A percentile compares a stretch with the other conserved stretches of the same genome.
phyloP scores from a whole-genome alignment of 2,329 filamentous ascomycete genomes.

The Microcera coccophila region DNA sequence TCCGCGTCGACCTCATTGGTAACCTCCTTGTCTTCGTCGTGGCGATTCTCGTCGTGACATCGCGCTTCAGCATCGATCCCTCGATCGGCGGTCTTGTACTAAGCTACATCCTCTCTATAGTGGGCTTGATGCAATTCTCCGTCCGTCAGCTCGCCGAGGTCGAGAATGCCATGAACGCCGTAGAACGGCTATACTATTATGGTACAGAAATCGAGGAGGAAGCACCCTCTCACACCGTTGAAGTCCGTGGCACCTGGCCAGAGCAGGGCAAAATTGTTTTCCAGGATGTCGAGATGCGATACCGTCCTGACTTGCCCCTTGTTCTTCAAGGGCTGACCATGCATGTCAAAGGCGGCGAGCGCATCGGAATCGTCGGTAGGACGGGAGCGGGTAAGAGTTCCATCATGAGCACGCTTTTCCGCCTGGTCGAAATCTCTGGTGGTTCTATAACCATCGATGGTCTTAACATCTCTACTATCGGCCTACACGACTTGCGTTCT shows the following conservation, averaged over 20 bases:
- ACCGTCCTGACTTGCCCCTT: slow-evolving; percentile 66
- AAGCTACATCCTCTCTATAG: slow-evolving; percentile 88
- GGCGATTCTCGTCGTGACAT: slow-evolving; percentile 87
- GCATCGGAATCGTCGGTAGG: slow-evolving; percentile 76
- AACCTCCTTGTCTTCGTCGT: slow-evolving; percentile 81
- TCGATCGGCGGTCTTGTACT: slow-evolving; percentile 84
- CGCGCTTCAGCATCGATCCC: slow-evolving; percentile 78
- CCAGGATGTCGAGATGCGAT: slow-evolving; percentile 73
- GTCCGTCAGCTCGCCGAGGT: slow-evolving; percentile 92
- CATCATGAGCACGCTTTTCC: slow-evolving; percentile 80
- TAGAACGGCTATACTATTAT: slow-evolving; percentile 88
- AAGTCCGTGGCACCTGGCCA: slow-evolving; percentile 76
- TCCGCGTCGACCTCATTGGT: slow-evolving; percentile 80
- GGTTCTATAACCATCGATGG: slow-evolving; percentile 64
- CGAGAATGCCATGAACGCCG: slow-evolving; percentile 97
- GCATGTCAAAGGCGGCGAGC: slow-evolving; percentile 70
- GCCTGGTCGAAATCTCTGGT: slow-evolving; percentile 62
- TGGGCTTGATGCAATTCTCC: slow-evolving; percentile 94
- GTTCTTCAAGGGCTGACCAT: slow-evolving; percentile 68
- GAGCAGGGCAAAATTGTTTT: slow-evolving; percentile 79
- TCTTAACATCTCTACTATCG: slow-evolving; percentile 66
- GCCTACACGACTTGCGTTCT: slow-evolving; percentile 70
- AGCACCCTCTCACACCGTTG: slow-evolving; percentile 72
- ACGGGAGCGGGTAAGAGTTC: slow-evolving; percentile 81
- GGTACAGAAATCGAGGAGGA: slow-evolving; percentile 84